Percentiles rank a stretch among this genome's conserved stretches.
phyloP scores from a whole-genome alignment of 208 protist species.

The Wallacemonas sp. region DNA sequence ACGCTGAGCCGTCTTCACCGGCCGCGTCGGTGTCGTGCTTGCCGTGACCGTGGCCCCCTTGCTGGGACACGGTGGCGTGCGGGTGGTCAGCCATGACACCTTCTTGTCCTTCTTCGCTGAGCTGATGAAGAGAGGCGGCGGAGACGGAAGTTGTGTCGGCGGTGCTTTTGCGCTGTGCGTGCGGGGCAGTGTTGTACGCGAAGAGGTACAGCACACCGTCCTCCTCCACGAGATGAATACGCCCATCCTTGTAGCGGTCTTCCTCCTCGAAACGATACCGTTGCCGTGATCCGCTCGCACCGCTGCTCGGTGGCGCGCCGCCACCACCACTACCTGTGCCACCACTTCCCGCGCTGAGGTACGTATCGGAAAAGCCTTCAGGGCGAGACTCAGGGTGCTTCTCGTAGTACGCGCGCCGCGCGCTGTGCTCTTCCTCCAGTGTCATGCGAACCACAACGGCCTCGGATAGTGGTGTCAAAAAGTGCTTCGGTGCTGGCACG shows the following conservation, averaged over 20 bases:
- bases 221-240: constrained; percentile 26
- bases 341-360: neutral
- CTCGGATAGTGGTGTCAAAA: neutral
- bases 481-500: neutral
- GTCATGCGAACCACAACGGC: constrained; percentile 11
- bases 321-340: neutral
- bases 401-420: constrained; percentile 4
- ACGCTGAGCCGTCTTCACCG: neutral
- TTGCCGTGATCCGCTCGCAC: neutral
- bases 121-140: too few species aligned
- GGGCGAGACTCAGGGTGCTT: neutral
- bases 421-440: constrained; percentile 7
- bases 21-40: neutral
- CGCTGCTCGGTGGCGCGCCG: neutral
- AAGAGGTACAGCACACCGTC: constrained; percentile 27
- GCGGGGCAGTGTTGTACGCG: constrained; percentile 24
- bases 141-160: neutral
- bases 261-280: constrained; percentile 8
- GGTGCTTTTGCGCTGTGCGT: neutral
- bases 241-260: constrained; percentile 8
- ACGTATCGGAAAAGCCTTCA: neutral
- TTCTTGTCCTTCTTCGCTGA: neutral
- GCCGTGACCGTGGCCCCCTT: neutral
- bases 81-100: too few species aligned
- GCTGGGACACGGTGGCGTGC: too few species aligned